Base-by-base conservation (phyloP, 106 monocot genomes). In the Apostasia shenzhenica region DNA sequence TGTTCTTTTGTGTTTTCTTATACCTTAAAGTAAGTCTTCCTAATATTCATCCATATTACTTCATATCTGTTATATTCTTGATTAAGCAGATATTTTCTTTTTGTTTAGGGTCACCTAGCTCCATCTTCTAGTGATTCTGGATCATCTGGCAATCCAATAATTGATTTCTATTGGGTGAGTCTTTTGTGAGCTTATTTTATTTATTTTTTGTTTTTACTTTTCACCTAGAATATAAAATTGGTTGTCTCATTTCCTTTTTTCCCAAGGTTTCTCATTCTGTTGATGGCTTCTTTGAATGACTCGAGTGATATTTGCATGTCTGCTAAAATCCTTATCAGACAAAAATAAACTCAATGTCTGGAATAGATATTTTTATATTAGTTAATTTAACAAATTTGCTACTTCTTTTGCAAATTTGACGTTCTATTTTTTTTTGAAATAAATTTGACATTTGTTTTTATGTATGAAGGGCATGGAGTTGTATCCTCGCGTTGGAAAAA, bases 111-210 rank as follows among this genome's bases (percentile, higher is more conserved):
- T 67, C 89, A 84, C 53, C 5, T 97, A 39, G 92, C 89, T 45
- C 92, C 95, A 79, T 97, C 95, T 58, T 97, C 92, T 63, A 73
- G 86, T 67, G 95, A 97, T 76, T 88, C 88, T 78, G 95, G 95
- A 63, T 92, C 95, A 59, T 89, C 95, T 46, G 92, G 95, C 66
- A 97, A 97, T 72, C 50, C 75, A 44, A 92, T 97, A 69, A 81
- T 97, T 60, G 95, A 97, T 69, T 97, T 89, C 65, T 97, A 97
- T 62, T 97, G 95, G 95, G 95, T 89, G 77, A 86, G 81, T 61
- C 47, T 69, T 12, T 38, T 63, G 42, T 43, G 48, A 47, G 44
- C 39, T 55, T 68, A 13, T 48, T 54, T 11, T 13, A 13, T 51
- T 42, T 47, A 1, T 45, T 37, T 2, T 48, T 10, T 57, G 7